Conservation (phyloP, 352 stramenopile species). For the Phytophthora idaei region DNA sequence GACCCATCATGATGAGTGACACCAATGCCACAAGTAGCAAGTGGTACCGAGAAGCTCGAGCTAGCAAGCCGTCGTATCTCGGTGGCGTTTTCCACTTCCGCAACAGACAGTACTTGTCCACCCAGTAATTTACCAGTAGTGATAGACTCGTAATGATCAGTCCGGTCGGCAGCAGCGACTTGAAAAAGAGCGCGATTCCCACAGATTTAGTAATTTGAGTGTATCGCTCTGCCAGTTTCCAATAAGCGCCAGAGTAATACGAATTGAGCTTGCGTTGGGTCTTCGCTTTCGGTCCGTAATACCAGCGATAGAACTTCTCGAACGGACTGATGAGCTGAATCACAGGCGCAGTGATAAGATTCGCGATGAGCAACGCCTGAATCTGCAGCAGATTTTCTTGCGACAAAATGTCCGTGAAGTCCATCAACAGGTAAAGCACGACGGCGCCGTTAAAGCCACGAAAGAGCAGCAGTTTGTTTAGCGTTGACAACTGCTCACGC, state of each 20-base stretch:
- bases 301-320: slow-evolving; percentile 49
- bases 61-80: slow-evolving; percentile 66
- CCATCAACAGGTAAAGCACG: slow-evolving; percentile 79
- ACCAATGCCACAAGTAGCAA: slow-evolving; percentile 66
- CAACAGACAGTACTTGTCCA: slow-evolving; percentile 85
- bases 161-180: slow-evolving; percentile 65
- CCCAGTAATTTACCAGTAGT: slow-evolving; percentile 81
- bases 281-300: slow-evolving; percentile 55
- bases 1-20: slow-evolving; percentile 76
- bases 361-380: slow-evolving; percentile 78
- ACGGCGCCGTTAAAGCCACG: slow-evolving; percentile 76
- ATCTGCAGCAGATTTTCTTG: slow-evolving; percentile 77
- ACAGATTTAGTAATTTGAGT: slow-evolving; percentile 74
- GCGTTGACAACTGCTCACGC: slow-evolving; percentile 69
- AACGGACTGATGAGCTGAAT: slow-evolving; percentile 68
- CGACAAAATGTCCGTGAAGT: slow-evolving; percentile 69
- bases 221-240: slow-evolving; percentile 70
- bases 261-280: slow-evolving; percentile 80
- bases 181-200: slow-evolving; percentile 71
- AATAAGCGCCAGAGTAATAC: slow-evolving; percentile 76
- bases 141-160: slow-evolving; percentile 68
- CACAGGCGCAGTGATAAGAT: slow-evolving; percentile 71
- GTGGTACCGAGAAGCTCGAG: slow-evolving; percentile 67
- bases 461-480: slow-evolving; percentile 84
- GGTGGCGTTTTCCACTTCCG: slow-evolving; percentile 76